phyloP scores from a whole-genome alignment of 2,329 filamentous ascomycete genomes.

The Talaromyces sp. region DNA sequence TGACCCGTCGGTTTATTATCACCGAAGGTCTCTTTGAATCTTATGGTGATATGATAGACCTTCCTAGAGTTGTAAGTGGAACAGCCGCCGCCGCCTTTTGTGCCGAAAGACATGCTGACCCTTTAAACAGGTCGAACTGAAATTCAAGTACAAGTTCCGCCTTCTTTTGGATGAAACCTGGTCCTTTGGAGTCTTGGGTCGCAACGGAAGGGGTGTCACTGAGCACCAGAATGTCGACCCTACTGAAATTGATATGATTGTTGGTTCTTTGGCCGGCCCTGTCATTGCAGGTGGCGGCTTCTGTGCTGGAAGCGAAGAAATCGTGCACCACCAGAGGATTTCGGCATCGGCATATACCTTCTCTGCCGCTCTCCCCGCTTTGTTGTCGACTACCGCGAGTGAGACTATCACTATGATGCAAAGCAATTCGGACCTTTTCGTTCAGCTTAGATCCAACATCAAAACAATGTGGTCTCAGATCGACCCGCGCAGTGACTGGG shows the following conservation, averaged over 20 bases:
- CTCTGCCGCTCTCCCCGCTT: constrained; percentile 87
- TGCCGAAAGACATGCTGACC: background rate
- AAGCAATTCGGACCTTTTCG: constrained; percentile 76
- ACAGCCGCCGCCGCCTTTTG: background rate
- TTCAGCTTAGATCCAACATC: constrained; percentile 78
- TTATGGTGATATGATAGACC: constrained; percentile 74
- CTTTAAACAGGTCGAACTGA: constrained; percentile 68
- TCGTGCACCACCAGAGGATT: constrained; percentile 94
- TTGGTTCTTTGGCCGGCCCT: constrained; percentile 85
- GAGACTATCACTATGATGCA: constrained; percentile 85
- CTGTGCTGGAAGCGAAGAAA: constrained; percentile 85
- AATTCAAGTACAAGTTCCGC: constrained; percentile 95
- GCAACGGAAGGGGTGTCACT: constrained; percentile 85
- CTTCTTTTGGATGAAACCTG: constrained; percentile 96
- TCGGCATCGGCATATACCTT: constrained; percentile 90
- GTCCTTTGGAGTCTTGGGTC: constrained; percentile 91
- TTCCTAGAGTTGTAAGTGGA: constrained; percentile 72
- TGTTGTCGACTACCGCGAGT: constrained; percentile 91
- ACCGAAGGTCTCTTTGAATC: constrained; percentile 94
- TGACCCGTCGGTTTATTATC: constrained; percentile 91
- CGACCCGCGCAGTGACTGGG: constrained; percentile 91
- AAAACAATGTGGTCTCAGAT: constrained; percentile 79
- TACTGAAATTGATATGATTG: constrained; percentile 91
- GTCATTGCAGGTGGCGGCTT: constrained; percentile 93
- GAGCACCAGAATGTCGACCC: constrained; percentile 97